Conservation (phyloP, 2,329 filamentous ascomycete genomes). For the Neoscytalidium dimidiatum region DNA sequence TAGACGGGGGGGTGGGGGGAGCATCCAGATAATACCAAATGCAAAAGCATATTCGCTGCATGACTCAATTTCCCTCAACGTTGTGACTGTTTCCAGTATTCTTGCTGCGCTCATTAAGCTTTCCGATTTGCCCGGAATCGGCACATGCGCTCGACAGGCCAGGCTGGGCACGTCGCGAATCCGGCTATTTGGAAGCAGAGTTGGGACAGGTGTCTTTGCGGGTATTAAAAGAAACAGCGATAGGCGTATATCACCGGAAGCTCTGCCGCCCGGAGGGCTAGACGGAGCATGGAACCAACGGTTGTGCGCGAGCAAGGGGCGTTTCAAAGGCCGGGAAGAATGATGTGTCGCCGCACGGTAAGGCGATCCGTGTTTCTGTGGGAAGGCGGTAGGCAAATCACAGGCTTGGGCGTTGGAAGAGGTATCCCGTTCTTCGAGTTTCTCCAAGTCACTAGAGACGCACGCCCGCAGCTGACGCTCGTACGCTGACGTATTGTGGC, state of each 20-base stretch:
- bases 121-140: neutral
- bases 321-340: neutral
- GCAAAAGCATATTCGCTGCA: neutral
- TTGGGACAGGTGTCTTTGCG: neutral
- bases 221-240: slow-evolving; percentile 1
- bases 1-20: neutral
- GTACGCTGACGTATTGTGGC: neutral
- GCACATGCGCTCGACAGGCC: neutral
- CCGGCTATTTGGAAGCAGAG: neutral
- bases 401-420: neutral
- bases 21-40: neutral
- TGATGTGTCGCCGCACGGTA: neutral
- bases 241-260: neutral
- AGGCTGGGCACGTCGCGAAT: neutral
- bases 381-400: neutral
- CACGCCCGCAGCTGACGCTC: slow-evolving; percentile 1
- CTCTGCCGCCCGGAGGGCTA: neutral
- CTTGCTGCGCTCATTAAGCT: neutral
- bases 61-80: neutral
- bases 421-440: neutral
- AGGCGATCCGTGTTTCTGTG: neutral
- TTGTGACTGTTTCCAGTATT: neutral
- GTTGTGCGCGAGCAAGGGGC: neutral
- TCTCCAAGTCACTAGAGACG: neutral
- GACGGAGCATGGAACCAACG: no score